A percentile compares a stretch with the other conserved stretches of the same genome.
Evolutionary conservation across 345 rosid species (phyloP).

Genomic region (Erysimum cheiranthoides): DNA sequence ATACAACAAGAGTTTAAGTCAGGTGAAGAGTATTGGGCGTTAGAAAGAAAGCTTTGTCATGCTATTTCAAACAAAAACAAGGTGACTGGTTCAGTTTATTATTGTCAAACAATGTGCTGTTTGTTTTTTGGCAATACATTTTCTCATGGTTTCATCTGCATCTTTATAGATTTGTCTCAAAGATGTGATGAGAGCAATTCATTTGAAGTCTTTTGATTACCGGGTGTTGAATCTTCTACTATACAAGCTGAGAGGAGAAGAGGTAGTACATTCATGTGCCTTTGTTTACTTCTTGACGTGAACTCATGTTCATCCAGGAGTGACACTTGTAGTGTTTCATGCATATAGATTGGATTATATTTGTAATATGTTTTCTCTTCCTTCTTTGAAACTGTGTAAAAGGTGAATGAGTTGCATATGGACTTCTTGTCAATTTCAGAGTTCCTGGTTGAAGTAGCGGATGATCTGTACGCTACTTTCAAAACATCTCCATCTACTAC

Average conservation of each 20-base stretch:
- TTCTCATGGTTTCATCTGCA: neutral
- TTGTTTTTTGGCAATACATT: neutral
- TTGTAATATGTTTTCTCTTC: conserved; percentile 4
- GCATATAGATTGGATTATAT: conserved; percentile 6
- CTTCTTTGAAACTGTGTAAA: conserved; percentile 48
- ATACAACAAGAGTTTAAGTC: conserved; percentile 64
- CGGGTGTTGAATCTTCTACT: conserved; percentile 82
- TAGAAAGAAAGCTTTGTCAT: conserved; percentile 88
- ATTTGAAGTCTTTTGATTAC: conserved; percentile 89
- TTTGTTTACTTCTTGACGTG: neutral
- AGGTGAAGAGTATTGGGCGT: conserved; percentile 87
- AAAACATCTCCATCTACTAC: conserved; percentile 16
- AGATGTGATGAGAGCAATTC: conserved; percentile 78
- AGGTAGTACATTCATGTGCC: conserved; percentile 48
- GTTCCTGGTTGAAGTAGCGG: conserved; percentile 87
- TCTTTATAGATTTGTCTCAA: conserved; percentile 57
- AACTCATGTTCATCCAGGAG: conserved; percentile 3
- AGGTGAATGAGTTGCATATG: conserved; percentile 91
- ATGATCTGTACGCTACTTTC: conserved; percentile 66
- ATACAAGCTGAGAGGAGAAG: conserved; percentile 74
- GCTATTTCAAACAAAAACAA: conserved; percentile 55
- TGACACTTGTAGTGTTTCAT: neutral
- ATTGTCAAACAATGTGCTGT: conserved; percentile 4
- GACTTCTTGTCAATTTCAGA: conserved; percentile 84
- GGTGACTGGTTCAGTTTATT: conserved; percentile 48